Evolutionary conservation across 164 flowering plant genomes (phyloP), one percentile per base, ranked within the genome.

Genomic region (Litsea cubeba): DNA sequence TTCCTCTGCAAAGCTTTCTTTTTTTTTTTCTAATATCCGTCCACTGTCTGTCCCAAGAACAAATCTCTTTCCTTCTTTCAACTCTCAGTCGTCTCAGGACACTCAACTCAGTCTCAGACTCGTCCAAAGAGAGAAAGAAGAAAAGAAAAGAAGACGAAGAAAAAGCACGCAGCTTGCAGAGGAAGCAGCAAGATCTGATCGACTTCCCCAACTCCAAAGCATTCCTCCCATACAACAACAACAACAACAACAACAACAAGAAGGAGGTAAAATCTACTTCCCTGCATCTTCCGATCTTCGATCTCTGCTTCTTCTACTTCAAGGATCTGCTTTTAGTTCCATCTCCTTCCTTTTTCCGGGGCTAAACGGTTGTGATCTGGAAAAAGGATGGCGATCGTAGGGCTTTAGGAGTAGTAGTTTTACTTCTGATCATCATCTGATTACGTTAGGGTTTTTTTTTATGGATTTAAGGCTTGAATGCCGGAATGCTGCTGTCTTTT

Each of bases 391-490:
- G 69, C 57, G 73, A 73, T 76, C 74, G 20, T 11, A 46, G 72
- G 40, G 50, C 2, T 68, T 58, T 64, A 70, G 62, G 62, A 23
- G 51, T 68, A 28, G 3, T 26, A 28, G 10, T 26, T 66, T n/a
- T 51, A 22, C 63, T 67, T 74, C 32, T 75, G 26, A 25, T 54
- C 22, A 70, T 65, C 50, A 67, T 32, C 51, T 25, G 49, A 65
- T 30, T 18, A 15, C 17, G 20, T 30, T 20, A 54, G 60, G 60
- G n/a, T 54, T 11, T 15, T 11, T n/a, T 12, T 54, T 54, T 17
- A 20, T 28, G 40, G 69, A 5, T 28, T 30, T 65, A 5, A 17
- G 25, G 68, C 68, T 17, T 17, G 68, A 65, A 28, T 62, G n/a
- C 17, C 17, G 3, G 49, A 66, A 30, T 66, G 69, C 18, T 66